Evolutionary conservation across 495 filamentous ascomycete species (phyloP).

Genomic region (Aspergillus taichungensis): DNA sequence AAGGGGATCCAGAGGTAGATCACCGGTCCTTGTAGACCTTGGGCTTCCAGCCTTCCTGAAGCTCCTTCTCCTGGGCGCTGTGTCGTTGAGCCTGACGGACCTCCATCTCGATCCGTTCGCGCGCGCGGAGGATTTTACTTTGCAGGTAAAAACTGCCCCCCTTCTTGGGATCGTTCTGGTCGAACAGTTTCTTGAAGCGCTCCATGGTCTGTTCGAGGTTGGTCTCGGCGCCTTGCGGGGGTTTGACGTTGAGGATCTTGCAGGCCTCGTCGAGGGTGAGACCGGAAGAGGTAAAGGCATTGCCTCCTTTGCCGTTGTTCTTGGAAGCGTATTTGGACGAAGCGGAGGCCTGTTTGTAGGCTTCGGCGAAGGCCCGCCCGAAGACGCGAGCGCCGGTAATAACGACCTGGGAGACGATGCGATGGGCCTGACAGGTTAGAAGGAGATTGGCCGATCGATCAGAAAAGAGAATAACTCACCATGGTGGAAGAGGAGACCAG

Average conservation of each 20-base stretch:
- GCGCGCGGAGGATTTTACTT: conserved; percentile 86
- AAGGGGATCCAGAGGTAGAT: conserved; percentile 7
- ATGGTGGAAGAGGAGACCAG: conserved; percentile 2
- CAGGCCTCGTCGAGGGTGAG: conserved; percentile 93
- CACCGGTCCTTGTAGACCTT: conserved; percentile 88
- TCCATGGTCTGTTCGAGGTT: conserved; percentile 70
- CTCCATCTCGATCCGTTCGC: conserved; percentile 88
- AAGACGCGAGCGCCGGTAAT: conserved; percentile 82
- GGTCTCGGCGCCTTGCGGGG: conserved; percentile 66
- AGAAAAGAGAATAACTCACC: conserved; percentile 2
- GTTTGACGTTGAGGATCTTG: conserved; percentile 94
- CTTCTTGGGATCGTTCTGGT: conserved; percentile 85
- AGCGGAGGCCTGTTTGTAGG: conserved; percentile 84
- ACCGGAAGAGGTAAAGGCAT: conserved; percentile 51
- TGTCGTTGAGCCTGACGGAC: conserved; percentile 40
- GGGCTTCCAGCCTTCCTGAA: conserved; percentile 82
- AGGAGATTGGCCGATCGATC: conserved; percentile 1
- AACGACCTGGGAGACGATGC: conserved; percentile 88
- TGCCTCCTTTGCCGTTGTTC: conserved; percentile 26
- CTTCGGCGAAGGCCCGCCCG: conserved; percentile 85
- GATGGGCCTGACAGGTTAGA: conserved; percentile 61
- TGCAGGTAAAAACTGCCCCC: conserved; percentile 97
- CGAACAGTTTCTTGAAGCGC: conserved; percentile 91
- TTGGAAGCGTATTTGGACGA: conserved; percentile 71
- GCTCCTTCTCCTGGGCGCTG: conserved; percentile 52